A percentile compares a stretch with the other conserved stretches of the same genome.
phyloP scores from a whole-genome alignment of 306 rosid species.

The Macrotyloma uniflorum region DNA sequence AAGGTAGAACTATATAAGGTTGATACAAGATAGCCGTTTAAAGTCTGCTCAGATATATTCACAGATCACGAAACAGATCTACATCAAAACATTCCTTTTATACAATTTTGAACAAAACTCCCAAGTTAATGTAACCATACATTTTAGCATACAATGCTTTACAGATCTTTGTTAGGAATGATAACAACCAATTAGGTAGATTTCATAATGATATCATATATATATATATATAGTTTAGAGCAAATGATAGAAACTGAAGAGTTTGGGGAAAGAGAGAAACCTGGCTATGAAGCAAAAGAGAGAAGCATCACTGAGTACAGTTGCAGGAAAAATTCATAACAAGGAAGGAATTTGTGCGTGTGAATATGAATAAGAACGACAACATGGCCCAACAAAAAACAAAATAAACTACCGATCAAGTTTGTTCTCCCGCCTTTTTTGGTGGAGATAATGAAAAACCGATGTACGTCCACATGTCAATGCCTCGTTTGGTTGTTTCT shows the following conservation, averaged over 20 bases:
- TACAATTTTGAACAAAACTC: not conserved
- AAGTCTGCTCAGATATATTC: not conserved
- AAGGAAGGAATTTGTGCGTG: not conserved
- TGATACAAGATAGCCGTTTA: not conserved
- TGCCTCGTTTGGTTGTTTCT: not conserved
- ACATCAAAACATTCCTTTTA: not conserved
- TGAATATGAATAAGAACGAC: not conserved
- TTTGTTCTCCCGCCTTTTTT: conserved; percentile 28
- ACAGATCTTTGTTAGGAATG: not conserved
- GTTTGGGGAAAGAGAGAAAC: conserved; percentile 16
- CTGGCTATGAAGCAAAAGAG: conserved; percentile 25
- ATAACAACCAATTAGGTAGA: not conserved
- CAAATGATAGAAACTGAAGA: conserved; percentile 2
- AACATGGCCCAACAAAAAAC: not conserved
- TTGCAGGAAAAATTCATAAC: not conserved
- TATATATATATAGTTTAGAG: not conserved
- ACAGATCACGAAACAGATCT: conserved; percentile 20
- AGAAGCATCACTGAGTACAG: not conserved
- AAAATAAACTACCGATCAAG: not conserved
- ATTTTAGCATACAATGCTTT: not conserved
- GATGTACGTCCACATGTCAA: conserved; percentile 28
- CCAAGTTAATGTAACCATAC: not conserved
- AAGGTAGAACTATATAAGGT: not conserved
- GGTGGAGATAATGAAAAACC: not conserved
- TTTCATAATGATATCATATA: not conserved